These are phyloP conservation scores for Fragaria iinumae DNA, from an alignment of 306 rosid genomes.

Conservation along the genomic window DNA sequence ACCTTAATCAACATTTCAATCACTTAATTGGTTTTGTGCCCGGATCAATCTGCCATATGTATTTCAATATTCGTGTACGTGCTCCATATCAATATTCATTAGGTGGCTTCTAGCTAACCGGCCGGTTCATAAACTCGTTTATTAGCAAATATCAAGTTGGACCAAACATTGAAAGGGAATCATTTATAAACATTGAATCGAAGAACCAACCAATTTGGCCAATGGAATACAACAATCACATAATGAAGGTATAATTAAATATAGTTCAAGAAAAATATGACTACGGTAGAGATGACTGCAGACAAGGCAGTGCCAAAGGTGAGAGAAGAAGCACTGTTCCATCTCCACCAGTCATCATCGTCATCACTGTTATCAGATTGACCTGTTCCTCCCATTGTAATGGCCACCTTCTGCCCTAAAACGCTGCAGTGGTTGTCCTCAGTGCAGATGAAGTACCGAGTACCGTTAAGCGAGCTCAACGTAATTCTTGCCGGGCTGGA, in stretches of 20 bases:
- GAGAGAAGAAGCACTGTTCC: constrained; percentile 18
- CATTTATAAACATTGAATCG: not conserved
- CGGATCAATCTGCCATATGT: not conserved
- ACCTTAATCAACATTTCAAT: not conserved
- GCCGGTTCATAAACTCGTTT: not conserved
- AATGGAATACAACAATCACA: not conserved
- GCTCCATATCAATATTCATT: not conserved
- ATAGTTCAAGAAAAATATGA: constrained; percentile 9
- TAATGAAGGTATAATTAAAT: not conserved
- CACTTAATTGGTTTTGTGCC: not conserved
- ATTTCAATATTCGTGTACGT: not conserved
- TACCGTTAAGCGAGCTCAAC: constrained; percentile 18
- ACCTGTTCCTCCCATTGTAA: constrained; percentile 12
- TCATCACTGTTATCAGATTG: not conserved
- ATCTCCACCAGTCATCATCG: constrained; percentile 8
- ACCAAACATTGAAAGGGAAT: not conserved
- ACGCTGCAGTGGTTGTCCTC: constrained; percentile 19
- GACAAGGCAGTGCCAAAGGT: constrained; percentile 4
- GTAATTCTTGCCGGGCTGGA: constrained; percentile 26
- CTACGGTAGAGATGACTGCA: constrained; percentile 11
- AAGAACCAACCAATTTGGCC: not conserved
- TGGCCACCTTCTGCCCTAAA: constrained; percentile 36
- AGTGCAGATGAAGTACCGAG: constrained; percentile 37
- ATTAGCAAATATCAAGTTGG: not conserved
- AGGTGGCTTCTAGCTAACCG: not conserved